These are phyloP conservation scores for Calonectria henricotiae DNA, from an alignment of 2,329 filamentous ascomycete species.

Conservation along the genomic window DNA sequence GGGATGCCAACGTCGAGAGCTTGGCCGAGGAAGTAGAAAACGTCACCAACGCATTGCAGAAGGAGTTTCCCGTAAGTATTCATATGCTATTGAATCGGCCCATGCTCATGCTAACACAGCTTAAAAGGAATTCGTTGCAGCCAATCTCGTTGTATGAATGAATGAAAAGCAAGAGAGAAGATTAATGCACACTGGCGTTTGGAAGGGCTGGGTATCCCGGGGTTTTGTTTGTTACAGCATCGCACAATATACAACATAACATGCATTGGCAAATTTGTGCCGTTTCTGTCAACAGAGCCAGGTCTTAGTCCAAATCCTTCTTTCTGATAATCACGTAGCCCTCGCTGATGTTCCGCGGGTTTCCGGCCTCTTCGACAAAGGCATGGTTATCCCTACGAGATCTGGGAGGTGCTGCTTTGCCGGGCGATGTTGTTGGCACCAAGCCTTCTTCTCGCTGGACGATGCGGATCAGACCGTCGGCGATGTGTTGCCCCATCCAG, in stretches of 20 bases:
- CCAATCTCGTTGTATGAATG: conserved; percentile 63
- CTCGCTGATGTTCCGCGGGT: conserved; percentile 64
- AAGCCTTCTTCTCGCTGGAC: conserved; percentile 56
- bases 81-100: not conserved
- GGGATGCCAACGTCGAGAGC: conserved; percentile 91
- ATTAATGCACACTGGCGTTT: conserved; percentile 48
- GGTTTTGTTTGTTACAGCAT: conserved; percentile 42
- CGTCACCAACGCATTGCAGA: conserved; percentile 85
- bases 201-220: conserved; percentile 39
- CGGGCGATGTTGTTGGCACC: conserved; percentile 34
- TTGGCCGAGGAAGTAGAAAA: conserved; percentile 92
- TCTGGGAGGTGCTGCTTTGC: conserved; percentile 8
- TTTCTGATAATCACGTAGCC: conserved; percentile 71
- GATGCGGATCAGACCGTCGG: conserved; percentile 67
- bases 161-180: conserved; percentile 39
- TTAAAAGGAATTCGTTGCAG: conserved; percentile 71
- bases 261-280: conserved; percentile 42
- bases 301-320: conserved; percentile 66
- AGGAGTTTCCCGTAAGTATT: conserved; percentile 78
- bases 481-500: conserved; percentile 73
- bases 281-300: conserved; percentile 37
- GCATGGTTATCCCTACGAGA: conserved; percentile 39
- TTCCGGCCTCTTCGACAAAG: conserved; percentile 69
- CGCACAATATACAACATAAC: conserved; percentile 36
- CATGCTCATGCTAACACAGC: conserved; percentile 32